phyloP scores from a whole-genome alignment of 2,329 filamentous ascomycete genomes.

The Calonectria henricotiae region DNA sequence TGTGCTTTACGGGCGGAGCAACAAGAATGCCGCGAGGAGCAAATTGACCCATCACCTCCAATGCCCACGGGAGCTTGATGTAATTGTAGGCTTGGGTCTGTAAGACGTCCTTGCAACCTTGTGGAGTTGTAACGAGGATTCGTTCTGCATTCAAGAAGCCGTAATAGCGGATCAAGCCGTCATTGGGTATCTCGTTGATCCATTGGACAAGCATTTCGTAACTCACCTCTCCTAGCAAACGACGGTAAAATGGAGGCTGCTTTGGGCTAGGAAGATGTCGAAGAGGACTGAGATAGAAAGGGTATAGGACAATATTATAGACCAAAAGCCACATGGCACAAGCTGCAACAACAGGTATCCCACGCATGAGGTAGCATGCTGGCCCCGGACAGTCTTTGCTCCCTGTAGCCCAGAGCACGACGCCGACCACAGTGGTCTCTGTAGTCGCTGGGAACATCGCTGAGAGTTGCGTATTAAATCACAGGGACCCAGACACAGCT shows the following conservation, averaged over 20 bases:
- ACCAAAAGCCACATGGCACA: conserved; percentile 62
- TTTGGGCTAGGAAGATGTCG: conserved; percentile 36
- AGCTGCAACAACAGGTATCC: conserved; percentile 68
- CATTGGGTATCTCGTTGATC: conserved; percentile 37
- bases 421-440: conserved; percentile 23
- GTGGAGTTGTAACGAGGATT: conserved; percentile 28
- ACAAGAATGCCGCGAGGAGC: conserved; percentile 35
- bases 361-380: conserved; percentile 71
- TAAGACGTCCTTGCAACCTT: conserved; percentile 30
- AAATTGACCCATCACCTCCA: conserved; percentile 39
- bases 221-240: conserved; percentile 32
- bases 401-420: conserved; percentile 49
- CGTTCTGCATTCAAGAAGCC: conserved; percentile 28
- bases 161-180: conserved; percentile 34
- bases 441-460: conserved; percentile 25
- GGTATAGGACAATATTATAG: conserved; percentile 35
- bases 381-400: conserved; percentile 62
- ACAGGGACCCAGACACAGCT: background rate
- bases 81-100: conserved; percentile 36
- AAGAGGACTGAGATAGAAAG: conserved; percentile 40
- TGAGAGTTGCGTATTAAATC: background rate
- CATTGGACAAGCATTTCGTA: conserved; percentile 35
- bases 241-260: conserved; percentile 23
- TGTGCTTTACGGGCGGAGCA: conserved; percentile 35
- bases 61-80: conserved; percentile 39